Percentiles rank a stretch among this genome's conserved stretches.
These are phyloP conservation scores for Epichloe aotearoae DNA, from an alignment of 2,329 filamentous ascomycete species.

Conservation along the genomic window DNA sequence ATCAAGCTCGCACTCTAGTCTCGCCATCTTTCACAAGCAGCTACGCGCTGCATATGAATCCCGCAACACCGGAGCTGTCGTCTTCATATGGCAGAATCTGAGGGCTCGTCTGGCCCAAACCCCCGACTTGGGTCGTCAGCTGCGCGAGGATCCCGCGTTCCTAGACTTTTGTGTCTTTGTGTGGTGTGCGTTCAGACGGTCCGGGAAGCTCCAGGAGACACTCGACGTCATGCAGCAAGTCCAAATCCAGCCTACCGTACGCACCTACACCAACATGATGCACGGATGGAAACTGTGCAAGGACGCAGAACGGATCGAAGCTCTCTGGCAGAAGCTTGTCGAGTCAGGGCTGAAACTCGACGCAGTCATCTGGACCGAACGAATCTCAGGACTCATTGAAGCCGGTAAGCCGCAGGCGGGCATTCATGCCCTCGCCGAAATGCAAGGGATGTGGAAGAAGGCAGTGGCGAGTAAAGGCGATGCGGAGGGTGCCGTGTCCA, in stretches of 20 bases:
- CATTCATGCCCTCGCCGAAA: conserved; percentile 51
- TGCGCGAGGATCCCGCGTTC: conserved; percentile 21
- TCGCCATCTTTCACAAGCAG: conserved; percentile 16
- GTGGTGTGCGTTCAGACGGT: conserved; percentile 22
- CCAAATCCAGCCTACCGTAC: conserved; percentile 44
- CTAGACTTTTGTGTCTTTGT: conserved; percentile 28
- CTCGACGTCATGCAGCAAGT: conserved; percentile 30
- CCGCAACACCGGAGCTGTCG: conserved; percentile 17
- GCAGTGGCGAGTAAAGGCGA: conserved; percentile 17
- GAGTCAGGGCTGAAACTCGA: conserved; percentile 48
- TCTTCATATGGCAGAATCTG: conserved; percentile 22
- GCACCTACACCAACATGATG: conserved; percentile 62
- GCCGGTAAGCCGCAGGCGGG: conserved; percentile 39
- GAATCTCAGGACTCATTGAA: conserved; percentile 52
- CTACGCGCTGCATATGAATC: conserved; percentile 17
- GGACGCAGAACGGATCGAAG: conserved; percentile 46
- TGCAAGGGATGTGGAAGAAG: conserved; percentile 46
- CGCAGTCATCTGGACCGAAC: conserved; percentile 52
- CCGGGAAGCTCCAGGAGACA: conserved; percentile 19
- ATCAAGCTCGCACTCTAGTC: background rate
- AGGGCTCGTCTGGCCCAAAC: conserved; percentile 12
- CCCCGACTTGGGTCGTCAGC: conserved; percentile 12
- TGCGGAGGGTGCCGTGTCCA: conserved; percentile 15
- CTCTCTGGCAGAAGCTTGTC: conserved; percentile 54
- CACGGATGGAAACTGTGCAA: conserved; percentile 50